Base-by-base conservation (phyloP, 2,329 filamentous ascomycete genomes). In the Achaetomium macrosporum region DNA sequence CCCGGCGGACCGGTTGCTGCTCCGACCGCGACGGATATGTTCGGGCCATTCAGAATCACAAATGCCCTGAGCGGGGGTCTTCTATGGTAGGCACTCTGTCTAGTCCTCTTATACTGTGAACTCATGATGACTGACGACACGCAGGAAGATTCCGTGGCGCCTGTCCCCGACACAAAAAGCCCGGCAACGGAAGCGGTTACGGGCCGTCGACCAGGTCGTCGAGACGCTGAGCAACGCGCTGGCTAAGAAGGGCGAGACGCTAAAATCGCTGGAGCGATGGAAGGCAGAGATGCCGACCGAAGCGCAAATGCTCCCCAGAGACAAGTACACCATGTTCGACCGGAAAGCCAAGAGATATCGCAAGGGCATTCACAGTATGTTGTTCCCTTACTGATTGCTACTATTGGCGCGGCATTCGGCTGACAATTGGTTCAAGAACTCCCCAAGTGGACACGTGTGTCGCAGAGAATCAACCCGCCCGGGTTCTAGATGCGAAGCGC, bases 281-380 rank as follows among this genome's bases (percentile, higher is more conserved):
- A 96, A 93, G 77, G 78, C 79, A 36, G 90, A 96, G 72, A 99
- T 99, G 93, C 93, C 93, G 19, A 87, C 83, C 25, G 93, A 99
- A 78, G 80, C 83, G 65, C 90, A 97, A 77, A 99, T 99, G 93
- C 69, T 95, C 69, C 87, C 93, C 43, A 87, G 83, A 72, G 93
- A 99, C 75, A 99, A 99, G 75, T 99, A 99, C 75, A 96, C 90
- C 29, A 87, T 99, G 65, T 99, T 97, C 72, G 92, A 96, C 72
- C 85, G 91, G 64, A 96, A 97, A 73, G 90, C 88, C 69, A 95
- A 91, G 83, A 85, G 82, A 64, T 99, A 97, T 71, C 80, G 93
- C 68, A 99, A 99, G 82, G 89, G 90, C 51, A 91, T 99, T 70
- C 92, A 97, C 74, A 97, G 91, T 96, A 79, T 64, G 90, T 83